A percentile compares a stretch with the other conserved stretches of the same genome.
These are phyloP conservation scores for Paraurostyla sp. DNA, from an alignment of 73 alveolate genomes.

Conservation along the genomic window DNA sequence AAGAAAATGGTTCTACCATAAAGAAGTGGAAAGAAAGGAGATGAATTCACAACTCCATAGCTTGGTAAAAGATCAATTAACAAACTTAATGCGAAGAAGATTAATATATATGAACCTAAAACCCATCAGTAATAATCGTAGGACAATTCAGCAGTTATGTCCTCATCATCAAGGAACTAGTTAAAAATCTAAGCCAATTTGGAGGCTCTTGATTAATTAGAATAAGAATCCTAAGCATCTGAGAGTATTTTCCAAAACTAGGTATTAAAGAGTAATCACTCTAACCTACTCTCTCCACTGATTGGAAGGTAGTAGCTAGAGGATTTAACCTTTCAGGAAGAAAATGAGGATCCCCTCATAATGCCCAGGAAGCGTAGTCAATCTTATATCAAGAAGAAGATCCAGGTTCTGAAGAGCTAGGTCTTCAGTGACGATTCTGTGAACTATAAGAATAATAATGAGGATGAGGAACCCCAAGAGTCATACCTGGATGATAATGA, in stretches of 20 bases:
- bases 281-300: not conserved
- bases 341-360: not conserved
- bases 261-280: constrained; percentile 10
- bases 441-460: not conserved
- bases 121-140: no score
- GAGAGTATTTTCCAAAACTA: constrained; percentile 19
- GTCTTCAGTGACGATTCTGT: constrained; percentile 32
- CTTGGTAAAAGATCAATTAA: not conserved
- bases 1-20: no score
- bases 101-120: not conserved
- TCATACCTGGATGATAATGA: not conserved
- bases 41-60: constrained; percentile 2
- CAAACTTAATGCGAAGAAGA: not conserved
- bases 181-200: not conserved
- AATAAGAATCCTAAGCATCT: constrained; percentile 5
- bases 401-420: not conserved
- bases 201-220: not conserved
- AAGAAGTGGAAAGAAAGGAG: no score
- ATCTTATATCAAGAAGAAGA: not conserved
- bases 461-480: constrained; percentile 10
- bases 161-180: not conserved
- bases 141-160: no score
- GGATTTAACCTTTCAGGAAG: not conserved
- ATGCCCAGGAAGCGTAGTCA: not conserved
- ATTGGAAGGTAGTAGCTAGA: not conserved